Evolutionary conservation across 306 rosid genomes (phyloP).

Genomic region (Nissolia schottii): DNA sequence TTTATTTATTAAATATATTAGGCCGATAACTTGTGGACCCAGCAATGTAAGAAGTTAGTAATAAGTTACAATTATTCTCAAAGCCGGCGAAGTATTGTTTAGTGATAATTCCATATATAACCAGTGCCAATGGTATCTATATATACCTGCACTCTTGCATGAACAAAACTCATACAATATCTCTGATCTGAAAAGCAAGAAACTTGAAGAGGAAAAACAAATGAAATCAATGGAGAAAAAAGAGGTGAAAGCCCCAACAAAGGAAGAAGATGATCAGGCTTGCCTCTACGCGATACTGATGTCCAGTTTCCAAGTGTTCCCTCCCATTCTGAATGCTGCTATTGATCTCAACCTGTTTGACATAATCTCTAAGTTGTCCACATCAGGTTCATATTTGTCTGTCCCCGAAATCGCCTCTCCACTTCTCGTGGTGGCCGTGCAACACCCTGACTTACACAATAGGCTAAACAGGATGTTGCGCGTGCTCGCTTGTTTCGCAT

Average conservation of each 20-base stretch:
- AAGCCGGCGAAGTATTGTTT: too few relatives aligned
- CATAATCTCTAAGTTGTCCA: not conserved
- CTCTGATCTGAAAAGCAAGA: too few relatives aligned
- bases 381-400: not conserved
- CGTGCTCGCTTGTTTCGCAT: constrained; percentile 1
- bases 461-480: constrained; percentile 18
- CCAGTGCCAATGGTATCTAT: too few relatives aligned
- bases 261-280: constrained; percentile 24
- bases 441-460: not conserved
- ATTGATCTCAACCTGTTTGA: constrained; percentile 24
- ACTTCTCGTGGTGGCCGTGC: not conserved
- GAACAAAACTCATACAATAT: too few relatives aligned
- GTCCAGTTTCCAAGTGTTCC: not conserved
- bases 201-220: not conserved
- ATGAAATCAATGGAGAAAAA: not conserved
- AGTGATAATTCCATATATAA: too few relatives aligned
- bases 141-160: too few relatives aligned
- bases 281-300: constrained; percentile 18
- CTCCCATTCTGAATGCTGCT: constrained; percentile 10
- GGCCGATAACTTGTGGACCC: too few relatives aligned
- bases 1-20: too few relatives aligned
- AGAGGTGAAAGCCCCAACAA: not conserved
- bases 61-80: too few relatives aligned
- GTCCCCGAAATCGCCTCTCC: constrained; percentile 7
- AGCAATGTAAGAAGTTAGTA: too few relatives aligned